Percentiles rank a stretch among this genome's conserved stretches.
These are phyloP conservation scores for Hypoxylon perforatum DNA, from an alignment of 495 filamentous ascomycete genomes.

Conservation along the genomic window DNA sequence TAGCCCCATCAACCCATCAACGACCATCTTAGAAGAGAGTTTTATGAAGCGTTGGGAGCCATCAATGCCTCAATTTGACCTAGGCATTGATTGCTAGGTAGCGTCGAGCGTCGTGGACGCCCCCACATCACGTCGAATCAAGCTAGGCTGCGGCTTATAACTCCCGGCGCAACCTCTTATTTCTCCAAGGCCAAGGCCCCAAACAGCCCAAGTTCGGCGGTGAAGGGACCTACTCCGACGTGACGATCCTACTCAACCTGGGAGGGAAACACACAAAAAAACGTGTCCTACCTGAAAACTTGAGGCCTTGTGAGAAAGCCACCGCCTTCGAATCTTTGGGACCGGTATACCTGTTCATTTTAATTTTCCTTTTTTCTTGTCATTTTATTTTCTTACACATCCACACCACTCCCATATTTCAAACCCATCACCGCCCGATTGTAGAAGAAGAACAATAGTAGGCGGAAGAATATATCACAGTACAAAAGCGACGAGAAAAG, in stretches of 20 bases:
- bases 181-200: constrained; percentile 33
- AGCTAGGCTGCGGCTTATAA: constrained; percentile 40
- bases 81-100: constrained; percentile 40
- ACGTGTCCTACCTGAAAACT: constrained; percentile 30
- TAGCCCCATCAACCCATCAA: constrained; percentile 1
- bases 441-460: background rate
- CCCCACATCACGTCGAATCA: constrained; percentile 36
- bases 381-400: background rate
- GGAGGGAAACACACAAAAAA: constrained; percentile 28
- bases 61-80: constrained; percentile 33
- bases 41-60: constrained; percentile 2
- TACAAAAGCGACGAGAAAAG: background rate
- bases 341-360: constrained; percentile 1
- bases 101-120: constrained; percentile 23
- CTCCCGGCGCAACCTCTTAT: constrained; percentile 21
- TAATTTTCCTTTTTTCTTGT: constrained; percentile 1
- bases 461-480: too few species aligned
- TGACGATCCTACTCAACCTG: constrained; percentile 43
- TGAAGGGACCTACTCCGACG: constrained; percentile 37
- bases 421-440: background rate
- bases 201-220: constrained; percentile 30
- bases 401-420: constrained; percentile 4
- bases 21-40: constrained; percentile 2
- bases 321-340: constrained; percentile 19
- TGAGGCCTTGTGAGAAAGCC: constrained; percentile 11